Base-by-base conservation (phyloP, 2,329 filamentous ascomycete species). In the Cercospora sp. region DNA sequence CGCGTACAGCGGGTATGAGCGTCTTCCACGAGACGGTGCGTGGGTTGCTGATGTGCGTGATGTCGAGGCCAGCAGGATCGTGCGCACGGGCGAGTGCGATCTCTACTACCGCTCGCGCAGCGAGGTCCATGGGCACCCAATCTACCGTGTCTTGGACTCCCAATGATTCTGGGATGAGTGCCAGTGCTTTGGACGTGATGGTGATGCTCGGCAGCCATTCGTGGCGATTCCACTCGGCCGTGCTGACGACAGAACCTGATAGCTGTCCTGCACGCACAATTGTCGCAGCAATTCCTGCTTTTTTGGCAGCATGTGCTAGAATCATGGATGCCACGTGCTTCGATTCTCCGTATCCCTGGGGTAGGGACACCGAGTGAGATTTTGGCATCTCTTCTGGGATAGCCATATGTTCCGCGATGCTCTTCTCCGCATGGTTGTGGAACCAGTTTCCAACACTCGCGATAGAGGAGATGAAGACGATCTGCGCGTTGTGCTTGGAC, bases 141-240 rank as follows among this genome's bases (percentile, higher is more conserved):
- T 84, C 80, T 7, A 85, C 73, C 3, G 73, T 72, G 24, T 70
- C 71, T 18, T 80, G 71, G 0, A 71, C 37, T 1, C 79, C 81
- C 1, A 84, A 71, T 10, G 72, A 70, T 3, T 76, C 72, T 0
- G 83, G 82, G 0, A 85, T 43, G 6, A 75, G 74, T 0, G 78
- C 76, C 5, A 83, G 66, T 13, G 79, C 72, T 6, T 77, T 72
- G 0, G 81, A 82, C 58, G 79, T 81, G 3, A 79, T 66, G 2
- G 84, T 72, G 12, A 85, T 75, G 71, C 76, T 81, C 1, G 81
- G 79, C 2, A 84, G 74, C 78, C 81, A 83, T 73, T 84, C 82
- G 5, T 76, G 71, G 5, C 73, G 73, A 57, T 81, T 82, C 82
- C 81, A 83, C 4, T 77, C 43, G 1, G 78, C 79, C 8, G 37